Percentiles rank a stretch among this genome's conserved stretches.
phyloP scores from a whole-genome alignment of 1,284 basidiomycete species.

The Ceratobasidium sp. region DNA sequence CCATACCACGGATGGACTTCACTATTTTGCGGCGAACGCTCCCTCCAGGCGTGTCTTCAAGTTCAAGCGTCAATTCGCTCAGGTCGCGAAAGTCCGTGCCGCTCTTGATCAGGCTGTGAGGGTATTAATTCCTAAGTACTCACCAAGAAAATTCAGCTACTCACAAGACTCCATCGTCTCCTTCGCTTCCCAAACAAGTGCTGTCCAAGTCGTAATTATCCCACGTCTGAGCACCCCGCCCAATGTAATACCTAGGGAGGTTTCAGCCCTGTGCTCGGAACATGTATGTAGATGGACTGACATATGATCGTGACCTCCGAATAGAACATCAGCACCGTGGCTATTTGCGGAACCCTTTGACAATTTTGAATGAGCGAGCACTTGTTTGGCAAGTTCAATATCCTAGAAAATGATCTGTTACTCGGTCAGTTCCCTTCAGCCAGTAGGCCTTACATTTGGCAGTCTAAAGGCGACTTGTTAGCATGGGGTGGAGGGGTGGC shows the following conservation, averaged over 20 bases:
- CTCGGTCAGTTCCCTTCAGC: background rate
- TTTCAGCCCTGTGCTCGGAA: background rate
- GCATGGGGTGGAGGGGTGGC: background rate
- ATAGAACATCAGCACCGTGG: conserved; percentile 83
- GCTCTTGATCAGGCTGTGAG: conserved; percentile 68
- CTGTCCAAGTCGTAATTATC: conserved; percentile 67
- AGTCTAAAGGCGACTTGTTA: conserved; percentile 50
- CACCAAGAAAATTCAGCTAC: conserved; percentile 42
- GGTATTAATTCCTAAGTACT: background rate
- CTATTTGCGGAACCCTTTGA: conserved; percentile 56
- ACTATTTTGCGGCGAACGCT: conserved; percentile 73
- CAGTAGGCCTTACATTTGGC: conserved; percentile 65
- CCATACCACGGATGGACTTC: conserved; percentile 63
- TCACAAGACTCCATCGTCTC: conserved; percentile 72
- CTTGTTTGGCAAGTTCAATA: conserved; percentile 66
- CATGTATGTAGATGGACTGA: conserved; percentile 48
- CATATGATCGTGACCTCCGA: conserved; percentile 90
- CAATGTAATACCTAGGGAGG: conserved; percentile 62
- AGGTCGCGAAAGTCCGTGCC: conserved; percentile 91
- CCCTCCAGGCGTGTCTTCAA: conserved; percentile 65
- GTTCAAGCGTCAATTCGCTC: conserved; percentile 70
- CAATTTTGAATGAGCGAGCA: conserved; percentile 57
- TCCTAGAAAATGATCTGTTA: conserved; percentile 57
- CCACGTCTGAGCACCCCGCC: conserved; percentile 76
- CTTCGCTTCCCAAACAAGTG: conserved; percentile 70